A percentile compares a stretch with the other conserved stretches of the same genome.
These are phyloP conservation scores for Tetrapisispora arboricola DNA, from an alignment of 805 yeast species.

Conservation along the genomic window DNA sequence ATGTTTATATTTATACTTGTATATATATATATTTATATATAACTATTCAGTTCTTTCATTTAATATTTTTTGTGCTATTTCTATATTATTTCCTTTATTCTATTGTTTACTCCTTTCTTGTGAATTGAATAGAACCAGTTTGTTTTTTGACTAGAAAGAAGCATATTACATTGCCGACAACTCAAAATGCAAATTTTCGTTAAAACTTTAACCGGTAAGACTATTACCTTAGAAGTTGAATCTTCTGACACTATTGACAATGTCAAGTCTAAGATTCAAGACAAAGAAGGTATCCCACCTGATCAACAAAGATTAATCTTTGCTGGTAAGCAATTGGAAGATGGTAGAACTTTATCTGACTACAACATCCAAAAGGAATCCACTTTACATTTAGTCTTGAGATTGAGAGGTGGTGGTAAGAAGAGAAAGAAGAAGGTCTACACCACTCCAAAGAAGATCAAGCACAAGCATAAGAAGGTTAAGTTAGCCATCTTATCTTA, in stretches of 20 bases:
- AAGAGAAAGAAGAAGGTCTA: constrained; percentile 99
- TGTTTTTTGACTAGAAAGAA: constrained; percentile 29
- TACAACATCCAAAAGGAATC: constrained; percentile 99
- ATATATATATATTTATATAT: too few relatives aligned
- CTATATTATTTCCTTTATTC: not conserved
- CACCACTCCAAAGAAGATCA: constrained; percentile 99
- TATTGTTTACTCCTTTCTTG: not conserved
- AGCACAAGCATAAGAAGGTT: constrained; percentile 98
- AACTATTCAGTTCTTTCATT: too few relatives aligned
- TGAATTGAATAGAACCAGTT: not conserved
- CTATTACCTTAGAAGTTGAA: constrained; percentile 96
- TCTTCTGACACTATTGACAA: constrained; percentile 96
- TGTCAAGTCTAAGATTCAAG: constrained; percentile 94
- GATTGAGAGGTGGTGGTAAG: constrained; percentile 99
- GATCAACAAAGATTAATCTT: constrained; percentile 96
- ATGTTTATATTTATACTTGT: too few relatives aligned
- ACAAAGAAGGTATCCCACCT: constrained; percentile 96
- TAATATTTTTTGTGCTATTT: not conserved
- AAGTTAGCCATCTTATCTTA: constrained; percentile 98
- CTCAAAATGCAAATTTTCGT: constrained; percentile 89
- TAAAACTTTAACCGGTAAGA: constrained; percentile 98
- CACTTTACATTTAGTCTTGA: constrained; percentile 87
- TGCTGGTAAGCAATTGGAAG: constrained; percentile 96
- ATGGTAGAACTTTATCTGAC: constrained; percentile 92
- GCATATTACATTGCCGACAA: constrained; percentile 38